These are phyloP conservation scores for Buxus sempervirens DNA, from an alignment of 164 flowering plant genomes.

Conservation along the genomic window DNA sequence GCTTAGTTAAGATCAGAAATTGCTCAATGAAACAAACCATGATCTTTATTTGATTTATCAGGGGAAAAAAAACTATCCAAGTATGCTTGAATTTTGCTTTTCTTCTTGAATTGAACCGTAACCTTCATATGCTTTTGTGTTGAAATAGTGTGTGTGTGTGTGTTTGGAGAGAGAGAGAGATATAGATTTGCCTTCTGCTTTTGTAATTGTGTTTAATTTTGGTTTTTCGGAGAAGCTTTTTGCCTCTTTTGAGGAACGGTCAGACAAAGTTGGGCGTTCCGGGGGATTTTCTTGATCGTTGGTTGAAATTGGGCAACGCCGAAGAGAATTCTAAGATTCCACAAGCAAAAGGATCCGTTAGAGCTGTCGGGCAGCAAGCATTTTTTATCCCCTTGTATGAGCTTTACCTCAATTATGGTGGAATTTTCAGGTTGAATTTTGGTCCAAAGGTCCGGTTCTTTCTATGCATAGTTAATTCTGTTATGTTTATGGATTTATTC, in stretches of 20 bases:
- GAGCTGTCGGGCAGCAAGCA: constrained; percentile 61
- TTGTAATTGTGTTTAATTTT: constrained; percentile 1
- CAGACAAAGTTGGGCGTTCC: constrained; percentile 58
- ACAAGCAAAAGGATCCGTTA: constrained; percentile 72
- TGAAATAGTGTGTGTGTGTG: constrained; percentile 3
- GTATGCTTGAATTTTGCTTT: neutral
- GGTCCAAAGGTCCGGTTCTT: constrained; percentile 83
- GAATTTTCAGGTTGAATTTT: constrained; percentile 76
- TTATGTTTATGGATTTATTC: neutral
- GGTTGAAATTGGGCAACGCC: constrained; percentile 14
- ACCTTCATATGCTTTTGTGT: neutral
- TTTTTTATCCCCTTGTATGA: constrained; percentile 88
- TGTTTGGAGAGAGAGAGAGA: too few relatives aligned
- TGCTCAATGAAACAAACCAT: neutral
- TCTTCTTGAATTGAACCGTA: neutral
- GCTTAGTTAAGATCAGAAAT: neutral
- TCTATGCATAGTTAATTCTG: neutral
- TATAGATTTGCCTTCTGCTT: neutral
- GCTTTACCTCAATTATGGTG: constrained; percentile 88
- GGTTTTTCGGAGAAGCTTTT: constrained; percentile 35
- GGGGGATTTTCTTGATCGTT: too few relatives aligned
- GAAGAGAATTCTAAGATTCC: constrained; percentile 56
- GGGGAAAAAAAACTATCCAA: neutral
- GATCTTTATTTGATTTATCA: neutral
- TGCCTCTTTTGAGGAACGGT: constrained; percentile 39